These are phyloP conservation scores for Sanghuangporus sanghuang DNA, from an alignment of 1,284 basidiomycete genomes.

Conservation along the genomic window DNA sequence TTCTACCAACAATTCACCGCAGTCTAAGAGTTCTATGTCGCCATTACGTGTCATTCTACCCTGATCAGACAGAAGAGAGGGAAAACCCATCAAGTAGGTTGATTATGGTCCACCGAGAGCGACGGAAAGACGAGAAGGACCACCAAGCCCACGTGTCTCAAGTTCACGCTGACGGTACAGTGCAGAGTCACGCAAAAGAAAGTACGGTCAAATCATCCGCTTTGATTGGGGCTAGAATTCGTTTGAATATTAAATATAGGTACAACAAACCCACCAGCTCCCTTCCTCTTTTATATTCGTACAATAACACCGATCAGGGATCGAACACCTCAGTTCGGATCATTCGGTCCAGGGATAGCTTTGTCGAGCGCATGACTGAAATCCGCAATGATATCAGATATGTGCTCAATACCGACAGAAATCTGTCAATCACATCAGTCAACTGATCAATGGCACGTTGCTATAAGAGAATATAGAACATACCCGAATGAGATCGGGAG, in stretches of 20 bases:
- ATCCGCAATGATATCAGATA: slow-evolving; percentile 82
- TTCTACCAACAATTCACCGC: not conserved
- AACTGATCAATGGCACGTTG: not conserved
- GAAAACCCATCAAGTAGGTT: not conserved
- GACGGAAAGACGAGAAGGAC: not conserved
- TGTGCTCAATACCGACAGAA: slow-evolving; percentile 80
- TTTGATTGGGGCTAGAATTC: not conserved
- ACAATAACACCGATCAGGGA: not conserved
- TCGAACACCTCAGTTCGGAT: not conserved
- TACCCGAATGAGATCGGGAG: slow-evolving; percentile 76
- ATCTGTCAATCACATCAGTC: slow-evolving; percentile 31
- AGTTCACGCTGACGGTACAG: not conserved
- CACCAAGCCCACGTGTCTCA: not conserved
- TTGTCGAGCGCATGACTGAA: slow-evolving; percentile 57
- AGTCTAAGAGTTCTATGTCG: too few species aligned
- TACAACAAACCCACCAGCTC: not conserved
- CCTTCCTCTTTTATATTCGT: not conserved
- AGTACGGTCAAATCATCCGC: not conserved
- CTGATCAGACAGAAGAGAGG: not conserved
- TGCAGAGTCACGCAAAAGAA: not conserved
- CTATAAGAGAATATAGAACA: slow-evolving; percentile 20
- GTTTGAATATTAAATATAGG: not conserved
- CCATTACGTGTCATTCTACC: too few species aligned
- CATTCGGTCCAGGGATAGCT: not conserved
- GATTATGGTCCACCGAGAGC: not conserved